Evolutionary conservation across 768 basidiomycete genomes (phyloP).

Genomic region (Russula sp.): DNA sequence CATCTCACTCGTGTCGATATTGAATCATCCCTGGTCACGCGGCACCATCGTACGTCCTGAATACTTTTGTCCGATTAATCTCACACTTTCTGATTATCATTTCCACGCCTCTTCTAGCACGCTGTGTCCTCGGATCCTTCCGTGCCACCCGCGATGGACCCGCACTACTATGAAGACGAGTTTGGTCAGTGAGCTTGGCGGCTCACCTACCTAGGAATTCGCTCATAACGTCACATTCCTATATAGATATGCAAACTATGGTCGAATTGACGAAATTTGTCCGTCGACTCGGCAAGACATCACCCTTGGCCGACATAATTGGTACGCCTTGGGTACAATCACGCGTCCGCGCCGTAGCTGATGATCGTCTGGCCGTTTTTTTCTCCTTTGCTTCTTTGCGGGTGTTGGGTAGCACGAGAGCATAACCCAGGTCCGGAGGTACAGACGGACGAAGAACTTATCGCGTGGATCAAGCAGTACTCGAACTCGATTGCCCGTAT

Average conservation of each 20-base stretch:
- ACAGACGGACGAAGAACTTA: conserved; percentile 35
- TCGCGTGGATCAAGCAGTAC: conserved; percentile 23
- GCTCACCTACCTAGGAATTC: not conserved
- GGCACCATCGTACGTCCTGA: conserved; percentile 46
- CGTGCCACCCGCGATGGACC: conserved; percentile 36
- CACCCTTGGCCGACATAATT: conserved; percentile 34
- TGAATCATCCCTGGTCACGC: conserved; percentile 48
- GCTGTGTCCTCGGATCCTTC: conserved; percentile 36
- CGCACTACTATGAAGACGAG: conserved; percentile 37
- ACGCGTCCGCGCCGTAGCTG: not conserved
- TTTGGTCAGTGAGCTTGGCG: conserved; percentile 32
- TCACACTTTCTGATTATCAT: not conserved
- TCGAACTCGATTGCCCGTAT: conserved; percentile 14
- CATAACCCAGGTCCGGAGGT: conserved; percentile 36
- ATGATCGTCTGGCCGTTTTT: not conserved
- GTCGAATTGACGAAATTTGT: conserved; percentile 36
- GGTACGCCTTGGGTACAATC: conserved; percentile 12
- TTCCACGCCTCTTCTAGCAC: conserved; percentile 31
- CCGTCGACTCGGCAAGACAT: conserved; percentile 31
- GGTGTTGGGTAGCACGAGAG: conserved; percentile 32
- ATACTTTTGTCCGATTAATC: no score
- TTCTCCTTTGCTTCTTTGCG: not conserved
- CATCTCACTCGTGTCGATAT: conserved; percentile 38
- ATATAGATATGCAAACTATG: conserved; percentile 36
- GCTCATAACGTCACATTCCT: not conserved